A percentile compares a stretch with the other conserved stretches of the same genome.
These are phyloP conservation scores for Nigrospora oryzae DNA, from an alignment of 2,329 filamentous ascomycete genomes.

Conservation along the genomic window DNA sequence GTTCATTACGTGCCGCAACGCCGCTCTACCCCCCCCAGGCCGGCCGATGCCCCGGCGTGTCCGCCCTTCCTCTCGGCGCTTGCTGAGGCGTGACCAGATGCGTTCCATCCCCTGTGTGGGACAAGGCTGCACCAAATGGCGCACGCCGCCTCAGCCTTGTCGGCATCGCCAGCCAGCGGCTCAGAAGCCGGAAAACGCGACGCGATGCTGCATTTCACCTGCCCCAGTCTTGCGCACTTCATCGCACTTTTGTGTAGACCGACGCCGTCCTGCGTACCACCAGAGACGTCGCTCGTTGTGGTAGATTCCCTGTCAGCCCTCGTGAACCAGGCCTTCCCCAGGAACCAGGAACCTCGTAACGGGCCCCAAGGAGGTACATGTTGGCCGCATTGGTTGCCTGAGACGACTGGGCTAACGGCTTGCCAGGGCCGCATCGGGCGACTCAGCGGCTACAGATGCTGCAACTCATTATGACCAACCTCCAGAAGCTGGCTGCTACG, in stretches of 20 bases:
- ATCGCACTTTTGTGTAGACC: constrained; percentile 66
- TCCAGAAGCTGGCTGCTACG: constrained; percentile 69
- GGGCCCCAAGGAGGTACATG: constrained; percentile 30
- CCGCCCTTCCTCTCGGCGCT: constrained; percentile 6
- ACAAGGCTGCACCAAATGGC: constrained; percentile 24
- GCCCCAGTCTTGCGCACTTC: constrained; percentile 59
- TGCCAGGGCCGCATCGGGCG: constrained; percentile 25
- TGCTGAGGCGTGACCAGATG: constrained; percentile 20
- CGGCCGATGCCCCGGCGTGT: too few relatives aligned
- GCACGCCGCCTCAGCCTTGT: constrained; percentile 2
- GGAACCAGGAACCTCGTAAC: constrained; percentile 33
- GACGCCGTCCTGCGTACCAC: constrained; percentile 53
- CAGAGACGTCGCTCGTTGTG: constrained; percentile 58
- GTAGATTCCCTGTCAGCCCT: constrained; percentile 72
- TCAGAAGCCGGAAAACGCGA: not conserved
- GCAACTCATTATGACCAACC: constrained; percentile 56
- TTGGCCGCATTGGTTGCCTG: constrained; percentile 8
- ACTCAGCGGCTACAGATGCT: constrained; percentile 42
- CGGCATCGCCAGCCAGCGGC: constrained; percentile 1
- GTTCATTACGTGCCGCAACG: constrained; percentile 18
- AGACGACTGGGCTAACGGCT: constrained; percentile 4
- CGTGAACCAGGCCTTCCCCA: constrained; percentile 69
- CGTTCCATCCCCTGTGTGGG: constrained; percentile 34
- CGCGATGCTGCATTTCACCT: constrained; percentile 37
- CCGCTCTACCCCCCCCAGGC: too few relatives aligned